Conservation (phyloP, 1,139 yeast genomes). For the Cylindricascospora bacillispora region DNA sequence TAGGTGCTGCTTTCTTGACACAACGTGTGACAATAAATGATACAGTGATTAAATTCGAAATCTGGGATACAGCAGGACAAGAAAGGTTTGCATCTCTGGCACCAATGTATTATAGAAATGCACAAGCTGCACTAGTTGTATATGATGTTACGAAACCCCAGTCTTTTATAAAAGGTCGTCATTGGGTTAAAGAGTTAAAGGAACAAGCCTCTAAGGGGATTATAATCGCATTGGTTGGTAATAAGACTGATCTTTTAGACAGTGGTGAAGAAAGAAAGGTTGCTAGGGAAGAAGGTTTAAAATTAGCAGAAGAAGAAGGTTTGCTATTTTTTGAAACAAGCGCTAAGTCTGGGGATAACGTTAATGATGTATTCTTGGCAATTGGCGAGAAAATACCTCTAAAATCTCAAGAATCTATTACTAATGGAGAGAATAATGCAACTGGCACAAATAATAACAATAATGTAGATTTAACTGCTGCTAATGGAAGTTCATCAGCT, state of each 20-base stretch:
- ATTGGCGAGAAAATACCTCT: slow-evolving; percentile 50
- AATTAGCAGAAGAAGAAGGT: slow-evolving; percentile 73
- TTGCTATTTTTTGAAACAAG: slow-evolving; percentile 86
- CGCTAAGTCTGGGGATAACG: slow-evolving; percentile 87
- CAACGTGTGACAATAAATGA: slow-evolving; percentile 89
- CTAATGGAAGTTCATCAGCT: neutral
- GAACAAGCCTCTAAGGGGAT: slow-evolving; percentile 90
- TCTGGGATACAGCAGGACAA: slow-evolving; percentile 99
- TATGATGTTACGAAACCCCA: slow-evolving; percentile 95
- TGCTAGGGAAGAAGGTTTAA: slow-evolving; percentile 75
- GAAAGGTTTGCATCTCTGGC: slow-evolving; percentile 94
- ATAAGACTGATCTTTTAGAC: slow-evolving; percentile 64
- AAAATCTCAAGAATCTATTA: slow-evolving; percentile 5
- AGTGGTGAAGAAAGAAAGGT: slow-evolving; percentile 53
- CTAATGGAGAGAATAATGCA: slow-evolving; percentile 1
- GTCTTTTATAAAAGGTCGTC: slow-evolving; percentile 96
- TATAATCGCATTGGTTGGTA: slow-evolving; percentile 87
- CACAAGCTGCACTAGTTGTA: slow-evolving; percentile 96
- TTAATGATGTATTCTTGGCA: slow-evolving; percentile 81
- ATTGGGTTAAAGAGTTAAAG: slow-evolving; percentile 94
- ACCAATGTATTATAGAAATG: slow-evolving; percentile 95
- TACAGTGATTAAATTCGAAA: slow-evolving; percentile 85
- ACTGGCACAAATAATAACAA: slow-evolving; percentile 2
- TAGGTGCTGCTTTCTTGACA: slow-evolving; percentile 94
- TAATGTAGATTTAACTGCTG: slow-evolving; percentile 3